Evolutionary conservation across 805 yeast species (phyloP), one percentile per base, ranked within the genome.

Genomic region (Cyberlindnera saturnus): DNA sequence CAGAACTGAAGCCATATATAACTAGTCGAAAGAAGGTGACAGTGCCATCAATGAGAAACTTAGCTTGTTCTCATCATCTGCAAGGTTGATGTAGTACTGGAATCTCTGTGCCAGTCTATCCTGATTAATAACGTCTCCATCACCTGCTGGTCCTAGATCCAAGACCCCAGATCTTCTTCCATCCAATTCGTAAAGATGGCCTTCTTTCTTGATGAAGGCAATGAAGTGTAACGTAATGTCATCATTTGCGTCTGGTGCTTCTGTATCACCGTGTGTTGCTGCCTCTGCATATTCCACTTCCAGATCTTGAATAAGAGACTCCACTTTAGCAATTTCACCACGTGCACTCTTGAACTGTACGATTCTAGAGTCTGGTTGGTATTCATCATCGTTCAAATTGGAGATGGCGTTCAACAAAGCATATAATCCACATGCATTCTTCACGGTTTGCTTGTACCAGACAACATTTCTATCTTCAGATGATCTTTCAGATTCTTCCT

Each of bases 361-460:
- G 16, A 52, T 43, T 31, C 19, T 44, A 3, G 58, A 48, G 16
- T 41, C 41, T 13, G 36, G 33, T 14, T 44, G 42, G 39, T 47
- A 53, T 6, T 42, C 36, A 7, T 65, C 63, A 5, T 61, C 51
- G 10, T 61, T 62, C 38, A 73, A 62, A 34, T 70, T 70, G 6
- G 73, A 61, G 8, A 75, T 52, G 0, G 81, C 70, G 55, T 91
- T 97, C 18, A 91, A 65, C 37, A 93, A 61, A 0, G 96, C 98
- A 63, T 85, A 87, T 29, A 95, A 73, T 5, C 99, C 99, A 66
- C 99, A 91, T 0, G 95, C 95, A 60, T 91, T 91, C 48, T 76
- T 77, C 15, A 93, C 77, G 1, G 89, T 80, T 57, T 91, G 99
- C 51, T 78, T 79, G 53, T 81, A 78, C 97, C 98, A 93, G n/a